A percentile compares a stretch with the other conserved stretches of the same genome.
phyloP scores from a whole-genome alignment of 2,329 filamentous ascomycete species.

The Didymella pinodella region DNA sequence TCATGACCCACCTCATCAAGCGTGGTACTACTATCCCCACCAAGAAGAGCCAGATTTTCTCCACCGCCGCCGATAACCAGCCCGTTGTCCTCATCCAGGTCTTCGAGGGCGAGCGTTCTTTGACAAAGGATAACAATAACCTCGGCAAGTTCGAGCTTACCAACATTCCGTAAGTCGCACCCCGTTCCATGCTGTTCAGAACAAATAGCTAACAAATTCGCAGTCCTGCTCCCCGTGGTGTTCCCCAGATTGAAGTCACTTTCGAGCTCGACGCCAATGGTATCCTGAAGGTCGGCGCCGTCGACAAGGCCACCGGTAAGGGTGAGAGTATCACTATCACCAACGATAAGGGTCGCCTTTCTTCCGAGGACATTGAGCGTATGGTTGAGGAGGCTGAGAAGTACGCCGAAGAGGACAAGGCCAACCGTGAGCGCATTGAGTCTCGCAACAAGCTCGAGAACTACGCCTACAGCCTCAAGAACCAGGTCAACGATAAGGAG shows the following conservation, averaged over 20 bases:
- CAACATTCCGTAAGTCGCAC: slow-evolving; percentile 72
- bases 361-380: slow-evolving; percentile 96
- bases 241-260: slow-evolving; percentile 97
- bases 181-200: neutral
- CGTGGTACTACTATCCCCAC: slow-evolving; percentile 95
- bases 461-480: slow-evolving; percentile 99
- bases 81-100: slow-evolving; percentile 95
- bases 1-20: slow-evolving; percentile 96
- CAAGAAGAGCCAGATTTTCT: slow-evolving; percentile 98
- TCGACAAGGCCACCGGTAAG: slow-evolving; percentile 98
- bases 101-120: slow-evolving; percentile 88
- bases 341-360: slow-evolving; percentile 98
- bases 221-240: slow-evolving; percentile 84
- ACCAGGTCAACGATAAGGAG: slow-evolving; percentile 96
- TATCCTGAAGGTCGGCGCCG: slow-evolving; percentile 94
- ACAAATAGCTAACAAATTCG: slow-evolving; percentile 25
- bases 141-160: slow-evolving; percentile 99
- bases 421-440: slow-evolving; percentile 95
- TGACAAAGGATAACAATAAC: slow-evolving; percentile 94
- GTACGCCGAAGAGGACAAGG: slow-evolving; percentile 99
- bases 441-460: slow-evolving; percentile 97
- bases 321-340: slow-evolving; percentile 97
- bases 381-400: slow-evolving; percentile 99
- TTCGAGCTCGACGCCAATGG: slow-evolving; percentile 99
- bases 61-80: slow-evolving; percentile 95